Evolutionary conservation across 1,284 basidiomycete species (phyloP).

Genomic region (Pseudozyma hubeiensis): DNA sequence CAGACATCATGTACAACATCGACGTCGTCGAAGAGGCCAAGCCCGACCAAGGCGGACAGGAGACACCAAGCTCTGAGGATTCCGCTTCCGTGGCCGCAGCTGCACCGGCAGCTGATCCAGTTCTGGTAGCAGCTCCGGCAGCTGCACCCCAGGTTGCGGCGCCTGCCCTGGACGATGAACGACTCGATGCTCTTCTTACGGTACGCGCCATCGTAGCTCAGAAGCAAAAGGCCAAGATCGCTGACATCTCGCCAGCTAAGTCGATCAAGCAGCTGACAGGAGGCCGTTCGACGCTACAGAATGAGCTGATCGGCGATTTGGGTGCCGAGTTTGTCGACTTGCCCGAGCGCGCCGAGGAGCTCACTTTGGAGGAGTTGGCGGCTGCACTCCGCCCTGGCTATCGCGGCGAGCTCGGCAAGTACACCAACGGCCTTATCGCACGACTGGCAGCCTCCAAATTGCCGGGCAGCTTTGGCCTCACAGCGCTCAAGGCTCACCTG

Average conservation of each 20-base stretch:
- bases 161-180: constrained; percentile 84
- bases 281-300: constrained; percentile 96
- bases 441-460: constrained; percentile 94
- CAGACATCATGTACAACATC: constrained; percentile 80
- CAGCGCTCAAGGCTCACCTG: constrained; percentile 80
- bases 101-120: constrained; percentile 71
- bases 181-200: constrained; percentile 89
- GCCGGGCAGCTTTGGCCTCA: constrained; percentile 97
- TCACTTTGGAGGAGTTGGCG: constrained; percentile 88
- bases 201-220: constrained; percentile 90
- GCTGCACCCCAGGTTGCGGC: constrained; percentile 72
- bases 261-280: constrained; percentile 98
- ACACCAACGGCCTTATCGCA: constrained; percentile 88
- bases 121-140: constrained; percentile 69
- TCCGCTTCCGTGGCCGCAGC: constrained; percentile 68
- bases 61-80: constrained; percentile 66
- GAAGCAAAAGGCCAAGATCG: constrained; percentile 93
- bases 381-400: constrained; percentile 84
- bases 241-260: constrained; percentile 88
- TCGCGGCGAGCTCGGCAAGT: constrained; percentile 88
- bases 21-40: constrained; percentile 83
- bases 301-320: constrained; percentile 90
- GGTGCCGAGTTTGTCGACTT: constrained; percentile 72
- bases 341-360: constrained; percentile 98
- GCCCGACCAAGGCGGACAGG: constrained; percentile 70